Conservation (phyloP, 805 yeast genomes). For the Candida sakaeoensis region DNA sequence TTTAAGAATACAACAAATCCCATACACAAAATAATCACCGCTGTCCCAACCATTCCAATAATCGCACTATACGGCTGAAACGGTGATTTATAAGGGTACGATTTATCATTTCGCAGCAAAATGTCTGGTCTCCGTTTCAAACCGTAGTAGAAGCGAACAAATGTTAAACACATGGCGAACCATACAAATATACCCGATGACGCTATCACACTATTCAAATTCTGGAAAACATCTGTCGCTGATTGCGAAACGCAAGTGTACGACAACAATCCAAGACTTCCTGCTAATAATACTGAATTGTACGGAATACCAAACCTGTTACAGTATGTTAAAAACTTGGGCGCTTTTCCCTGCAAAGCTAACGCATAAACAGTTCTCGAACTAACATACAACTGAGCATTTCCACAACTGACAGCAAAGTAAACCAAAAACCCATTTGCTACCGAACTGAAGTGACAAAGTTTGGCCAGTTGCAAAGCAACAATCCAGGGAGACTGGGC, state of each 20-base stretch:
- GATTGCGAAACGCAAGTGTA: constrained; percentile 54
- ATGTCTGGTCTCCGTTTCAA: constrained; percentile 60
- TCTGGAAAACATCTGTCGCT: constrained; percentile 62
- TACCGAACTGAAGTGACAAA: constrained; percentile 34
- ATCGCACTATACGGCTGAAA: constrained; percentile 68
- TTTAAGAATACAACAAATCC: constrained; percentile 60
- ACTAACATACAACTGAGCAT: constrained; percentile 41
- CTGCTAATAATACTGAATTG: constrained; percentile 61
- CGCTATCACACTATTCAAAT: constrained; percentile 63
- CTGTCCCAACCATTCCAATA: constrained; percentile 55
- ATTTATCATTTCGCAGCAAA: constrained; percentile 55
- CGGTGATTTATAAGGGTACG: constrained; percentile 68
- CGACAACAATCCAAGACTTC: constrained; percentile 56
- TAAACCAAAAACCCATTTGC: constrained; percentile 46
- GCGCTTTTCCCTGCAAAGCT: constrained; percentile 54
- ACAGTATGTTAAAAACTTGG: constrained; percentile 56
- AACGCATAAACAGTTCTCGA: constrained; percentile 41
- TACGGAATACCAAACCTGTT: constrained; percentile 69
- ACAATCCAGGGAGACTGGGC: constrained; percentile 45
- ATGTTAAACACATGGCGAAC: constrained; percentile 69
- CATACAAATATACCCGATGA: constrained; percentile 77
- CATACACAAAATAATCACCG: constrained; percentile 49
- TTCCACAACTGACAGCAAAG: constrained; percentile 44
- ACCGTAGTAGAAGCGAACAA: constrained; percentile 61
- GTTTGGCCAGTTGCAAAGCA: constrained; percentile 37